phyloP scores from a whole-genome alignment of 345 rosid genomes.

The Anastatica hierochuntica region DNA sequence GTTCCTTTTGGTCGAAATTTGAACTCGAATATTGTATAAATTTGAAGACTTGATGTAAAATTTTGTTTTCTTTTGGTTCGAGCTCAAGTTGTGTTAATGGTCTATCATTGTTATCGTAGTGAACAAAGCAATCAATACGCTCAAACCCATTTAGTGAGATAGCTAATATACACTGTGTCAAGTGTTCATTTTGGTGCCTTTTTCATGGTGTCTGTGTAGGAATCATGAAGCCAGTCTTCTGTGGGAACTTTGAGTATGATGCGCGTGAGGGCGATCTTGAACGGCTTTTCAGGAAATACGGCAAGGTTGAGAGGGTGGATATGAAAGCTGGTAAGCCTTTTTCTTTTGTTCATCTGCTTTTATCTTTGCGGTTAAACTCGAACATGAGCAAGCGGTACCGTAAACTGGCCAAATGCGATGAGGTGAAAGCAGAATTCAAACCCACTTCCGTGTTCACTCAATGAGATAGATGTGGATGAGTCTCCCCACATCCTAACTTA shows the following conservation, averaged over 20 bases:
- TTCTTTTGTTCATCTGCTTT: not conserved
- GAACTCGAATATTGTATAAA: no score
- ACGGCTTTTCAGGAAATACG: conserved; percentile 73
- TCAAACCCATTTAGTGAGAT: not conserved
- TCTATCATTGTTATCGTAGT: not conserved
- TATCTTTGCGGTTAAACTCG: not conserved
- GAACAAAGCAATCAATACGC: not conserved
- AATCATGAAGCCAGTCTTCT: conserved; percentile 77
- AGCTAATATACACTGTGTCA: not conserved
- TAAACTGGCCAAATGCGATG: not conserved
- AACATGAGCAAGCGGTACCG: not conserved
- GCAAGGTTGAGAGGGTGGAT: conserved; percentile 82
- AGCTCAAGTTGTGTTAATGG: not conserved
- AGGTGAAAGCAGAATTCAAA: no score
- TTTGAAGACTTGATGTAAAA: no score
- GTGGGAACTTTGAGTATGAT: conserved; percentile 92
- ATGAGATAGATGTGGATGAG: not conserved
- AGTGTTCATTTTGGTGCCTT: not conserved
- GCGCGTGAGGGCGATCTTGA: conserved; percentile 80
- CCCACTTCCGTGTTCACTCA: no score
- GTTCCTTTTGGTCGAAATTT: no score
- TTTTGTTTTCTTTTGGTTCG: no score
- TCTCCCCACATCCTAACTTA: not conserved
- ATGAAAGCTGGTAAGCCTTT: conserved; percentile 76
- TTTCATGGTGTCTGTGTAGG: conserved; percentile 8